Evolutionary conservation across 768 basidiomycete genomes (phyloP).

Genomic region (Boletus insuetus): DNA sequence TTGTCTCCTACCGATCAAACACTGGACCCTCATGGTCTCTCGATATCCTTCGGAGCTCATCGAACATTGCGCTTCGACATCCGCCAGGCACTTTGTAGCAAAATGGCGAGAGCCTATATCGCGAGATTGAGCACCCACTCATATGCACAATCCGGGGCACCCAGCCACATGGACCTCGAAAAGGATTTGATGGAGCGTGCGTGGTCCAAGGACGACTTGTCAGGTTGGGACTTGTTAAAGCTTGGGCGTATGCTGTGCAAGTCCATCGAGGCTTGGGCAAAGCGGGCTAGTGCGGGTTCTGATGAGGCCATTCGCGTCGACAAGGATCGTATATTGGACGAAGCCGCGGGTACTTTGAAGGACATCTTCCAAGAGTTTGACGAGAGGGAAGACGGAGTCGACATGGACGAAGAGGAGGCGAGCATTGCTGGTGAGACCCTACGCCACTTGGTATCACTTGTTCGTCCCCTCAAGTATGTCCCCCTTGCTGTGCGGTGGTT

Average conservation of each 20-base stretch:
- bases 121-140: constrained; percentile 47
- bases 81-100: constrained; percentile 55
- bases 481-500: not conserved
- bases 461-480: constrained; percentile 56
- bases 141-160: constrained; percentile 60
- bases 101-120: constrained; percentile 68
- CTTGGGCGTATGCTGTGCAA: constrained; percentile 53
- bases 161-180: constrained; percentile 57
- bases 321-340: constrained; percentile 60
- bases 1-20: constrained; percentile 40
- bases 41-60: constrained; percentile 55
- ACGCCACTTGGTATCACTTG: constrained; percentile 54
- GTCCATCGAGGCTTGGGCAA: constrained; percentile 61
- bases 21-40: constrained; percentile 26
- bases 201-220: constrained; percentile 66
- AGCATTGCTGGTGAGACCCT: constrained; percentile 61
- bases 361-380: constrained; percentile 76
- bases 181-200: constrained; percentile 67
- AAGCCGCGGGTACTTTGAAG: constrained; percentile 65
- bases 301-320: constrained; percentile 31
- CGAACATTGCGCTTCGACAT: constrained; percentile 63
- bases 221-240: constrained; percentile 64
- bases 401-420: constrained; percentile 68
- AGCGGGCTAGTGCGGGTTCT: constrained; percentile 27
- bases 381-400: constrained; percentile 52